Evolutionary conservation across 495 filamentous ascomycete genomes (phyloP).

Genomic region (Xanthoparmelia taractica): DNA sequence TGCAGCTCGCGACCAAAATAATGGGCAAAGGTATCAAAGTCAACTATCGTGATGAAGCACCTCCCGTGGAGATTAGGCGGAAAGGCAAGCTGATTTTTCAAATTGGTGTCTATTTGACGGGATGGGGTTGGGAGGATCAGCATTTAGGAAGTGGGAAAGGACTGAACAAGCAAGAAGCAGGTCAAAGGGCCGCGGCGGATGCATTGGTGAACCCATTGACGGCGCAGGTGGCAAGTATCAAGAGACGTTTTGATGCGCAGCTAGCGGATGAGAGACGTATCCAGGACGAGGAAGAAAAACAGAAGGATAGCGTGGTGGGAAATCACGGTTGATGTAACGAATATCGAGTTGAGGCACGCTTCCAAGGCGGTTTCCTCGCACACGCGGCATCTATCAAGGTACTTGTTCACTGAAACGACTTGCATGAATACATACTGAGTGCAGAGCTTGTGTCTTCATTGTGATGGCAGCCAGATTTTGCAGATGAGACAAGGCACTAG

Average conservation of each 20-base stretch:
- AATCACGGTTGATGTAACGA: not conserved
- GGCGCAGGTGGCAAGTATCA: constrained; percentile 46
- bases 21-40: constrained; percentile 54
- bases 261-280: constrained; percentile 11
- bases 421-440: not conserved
- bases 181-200: constrained; percentile 57
- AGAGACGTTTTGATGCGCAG: constrained; percentile 33
- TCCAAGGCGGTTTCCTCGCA: not conserved
- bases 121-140: constrained; percentile 60
- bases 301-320: not conserved
- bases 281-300: not conserved
- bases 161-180: constrained; percentile 64
- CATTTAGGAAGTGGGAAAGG: constrained; percentile 62
- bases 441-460: not conserved
- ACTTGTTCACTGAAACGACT: not conserved
- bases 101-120: constrained; percentile 64
- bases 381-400: not conserved
- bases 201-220: constrained; percentile 58
- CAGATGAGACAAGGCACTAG: not conserved
- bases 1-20: constrained; percentile 49
- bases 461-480: not conserved
- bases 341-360: not conserved
- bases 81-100: constrained; percentile 54
- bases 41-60: constrained; percentile 53
- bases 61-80: constrained; percentile 44